Evolutionary conservation across 2,329 filamentous ascomycete genomes (phyloP), one percentile per base, ranked within the genome.

Genomic region (Alternaria viburni): DNA sequence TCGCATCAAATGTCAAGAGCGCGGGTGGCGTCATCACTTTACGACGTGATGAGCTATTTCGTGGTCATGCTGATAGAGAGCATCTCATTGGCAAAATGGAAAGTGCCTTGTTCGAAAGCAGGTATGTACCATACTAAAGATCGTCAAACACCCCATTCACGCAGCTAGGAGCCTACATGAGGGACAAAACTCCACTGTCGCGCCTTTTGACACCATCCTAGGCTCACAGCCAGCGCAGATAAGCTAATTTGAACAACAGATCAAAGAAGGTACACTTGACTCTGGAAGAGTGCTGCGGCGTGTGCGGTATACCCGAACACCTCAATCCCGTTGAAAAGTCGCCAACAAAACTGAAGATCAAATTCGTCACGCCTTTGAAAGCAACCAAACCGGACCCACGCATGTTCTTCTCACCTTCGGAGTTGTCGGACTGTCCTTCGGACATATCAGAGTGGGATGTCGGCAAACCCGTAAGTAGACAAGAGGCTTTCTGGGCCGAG

Each of bases 351-450:
- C 45, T 57, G 13, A 28, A 17, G 3, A 10, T 6, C n/a, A 30
- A 45, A 13, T 41, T 30, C 3, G 19, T 43, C 17, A 47, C 43
- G 12, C 21, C 55, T 49, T 17, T n/a, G 3, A 51, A 60, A 26
- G 32, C 9, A 11, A 19, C 17, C n/a, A 11, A 19, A 17, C 15
- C 36, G 5, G 59, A 49, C 19, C 9, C 54, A 17, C 23, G 10
- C 41, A 49, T 17, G 15, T 51, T 46, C 9, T 36, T 46, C n/a
- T 49, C 55, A 3, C 19, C 45, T 23, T 60, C 63, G 7, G 61
- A 56, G n/a, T 57, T 72, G 11, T 71, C 70, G 12, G 65, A 67
- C 47, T 69, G 57, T 19, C 70, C 70, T 3, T 71, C 70, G 12
- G 65, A 71, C 25, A 32, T 72, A 17, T 72, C 68, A 1, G 62